Base-by-base conservation (phyloP, 768 basidiomycete species). In the Tricholoma furcatifolium region DNA sequence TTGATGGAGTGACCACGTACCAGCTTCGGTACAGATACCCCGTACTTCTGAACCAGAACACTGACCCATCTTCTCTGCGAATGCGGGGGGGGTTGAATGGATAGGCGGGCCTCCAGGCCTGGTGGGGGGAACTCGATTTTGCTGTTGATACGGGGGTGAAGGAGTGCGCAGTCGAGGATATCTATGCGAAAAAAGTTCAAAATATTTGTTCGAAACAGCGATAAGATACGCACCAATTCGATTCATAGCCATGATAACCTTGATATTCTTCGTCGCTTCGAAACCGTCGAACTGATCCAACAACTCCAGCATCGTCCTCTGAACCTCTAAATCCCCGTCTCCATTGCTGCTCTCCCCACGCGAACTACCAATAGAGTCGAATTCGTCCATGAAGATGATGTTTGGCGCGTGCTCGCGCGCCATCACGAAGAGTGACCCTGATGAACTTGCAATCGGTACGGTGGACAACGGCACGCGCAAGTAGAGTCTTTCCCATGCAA, bases 361-460 rank as follows among this genome's bases (percentile, higher is more conserved):
- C 57, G 92, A 93, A 57, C 87, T 90, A 50, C 96, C 96, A 65
- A 98, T 98, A 17, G 91, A 93, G 72, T 98, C 96, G 58, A 98
- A 97, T 73, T 98, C 96, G 67, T 98, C 96, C 95, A 98, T 97
- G 77, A 98, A 98, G 67, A 98, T 97, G 73, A 98, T 97, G 69
- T 88, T 91, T 32, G 96, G 96, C 32, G 96, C 96, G 64, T 97
- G n/a, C n/a, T n/a, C n/a, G n/a, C n/a, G n/a, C n/a, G n/a, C n/a
- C n/a, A n/a, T n/a, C n/a, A n/a, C n/a, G 93, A 24, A 94, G 94
- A 39, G 86, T 89, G 14, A 98, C 96, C 58, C 94, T 84, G 62
- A 98, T 98, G 75, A 98, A 98, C 70, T 91, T 87, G 79, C 94
- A 97, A 71, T 97, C 95, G 18, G 95, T 97, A 70, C 97, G 94